Base-by-base conservation (phyloP, 2,329 filamentous ascomycete species). In the Talaromyces pinophilus region DNA sequence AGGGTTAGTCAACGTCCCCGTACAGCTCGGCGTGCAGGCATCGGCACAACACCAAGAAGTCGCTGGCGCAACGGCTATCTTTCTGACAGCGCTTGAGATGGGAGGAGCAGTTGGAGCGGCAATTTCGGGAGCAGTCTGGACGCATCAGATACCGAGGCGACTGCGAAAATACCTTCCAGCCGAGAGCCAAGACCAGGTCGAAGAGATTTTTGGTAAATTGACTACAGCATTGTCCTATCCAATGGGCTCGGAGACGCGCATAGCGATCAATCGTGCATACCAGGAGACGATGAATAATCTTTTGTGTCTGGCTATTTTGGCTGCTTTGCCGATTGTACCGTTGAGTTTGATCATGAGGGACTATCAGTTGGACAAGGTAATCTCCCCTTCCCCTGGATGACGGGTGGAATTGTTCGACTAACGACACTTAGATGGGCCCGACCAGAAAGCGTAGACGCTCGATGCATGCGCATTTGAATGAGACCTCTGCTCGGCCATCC, bases 101-200 rank as follows among this genome's bases (percentile, higher is more conserved):
- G 88, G 88, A 48, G 83, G 82, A 22, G 86, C 87, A 0, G 78
- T 89, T 5, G 88, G 87, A 1, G 82, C 81, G 1, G 84, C 87
- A 7, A 82, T 91, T 59, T 84, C 88, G 0, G 84, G 83, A 0
- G 87, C 88, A 10, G 86, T 91, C 68, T 91, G 88, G 88, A 86
- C 84, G 0, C 82, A 84, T 67, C 82, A 84, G 1, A 85, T 91
- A 71, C 83, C 83, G 5, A 75, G 79, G 19, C 82, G 82, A 11
- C 79, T 90, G 15, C 71, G 71, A 22, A 72, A 76, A 50, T 82
- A 86, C 68, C 79, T 89, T 0, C 86, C 87, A 0, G 75, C 77
- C 5, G 78, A 78, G 63, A 76, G 70, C 59, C 77, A 78, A 63
- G 71, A 11, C 68, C 80, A 84, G 62, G 71, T 82, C 0, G 76